Conservation (phyloP, 495 filamentous ascomycete species). For the Chaetomidium leptoderma region DNA sequence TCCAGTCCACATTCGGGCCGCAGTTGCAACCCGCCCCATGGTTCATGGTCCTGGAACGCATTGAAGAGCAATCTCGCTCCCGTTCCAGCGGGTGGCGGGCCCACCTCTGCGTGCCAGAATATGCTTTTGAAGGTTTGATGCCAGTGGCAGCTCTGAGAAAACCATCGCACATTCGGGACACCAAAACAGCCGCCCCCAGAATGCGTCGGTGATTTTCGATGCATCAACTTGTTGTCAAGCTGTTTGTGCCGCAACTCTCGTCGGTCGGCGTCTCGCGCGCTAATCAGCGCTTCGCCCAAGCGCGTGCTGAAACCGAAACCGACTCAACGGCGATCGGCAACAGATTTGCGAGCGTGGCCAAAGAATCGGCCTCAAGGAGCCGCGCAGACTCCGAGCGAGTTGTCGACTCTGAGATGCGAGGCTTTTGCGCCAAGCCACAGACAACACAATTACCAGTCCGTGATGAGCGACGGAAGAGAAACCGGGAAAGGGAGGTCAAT, state of each 20-base stretch:
- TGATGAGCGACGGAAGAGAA: too few relatives aligned
- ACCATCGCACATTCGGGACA: too few relatives aligned
- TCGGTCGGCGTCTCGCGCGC: not conserved
- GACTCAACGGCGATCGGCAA: not conserved
- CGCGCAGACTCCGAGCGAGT: too few relatives aligned
- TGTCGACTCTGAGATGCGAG: too few relatives aligned
- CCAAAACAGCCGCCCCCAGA: not conserved
- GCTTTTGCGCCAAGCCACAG: too few relatives aligned
- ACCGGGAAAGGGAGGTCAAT: too few relatives aligned
- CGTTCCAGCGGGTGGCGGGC: not conserved
- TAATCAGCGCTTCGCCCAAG: not conserved
- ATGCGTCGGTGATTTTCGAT: not conserved
- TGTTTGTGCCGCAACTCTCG: not conserved
- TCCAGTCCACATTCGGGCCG: not conserved
- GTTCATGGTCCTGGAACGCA: not conserved
- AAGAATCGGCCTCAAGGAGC: not conserved
- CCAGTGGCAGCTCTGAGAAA: not conserved
- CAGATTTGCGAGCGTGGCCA: not conserved
- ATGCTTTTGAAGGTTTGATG: not conserved
- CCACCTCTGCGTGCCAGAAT: not conserved
- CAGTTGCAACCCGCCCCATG: not conserved
- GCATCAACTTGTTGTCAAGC: not conserved
- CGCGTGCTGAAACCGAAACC: slow-evolving; percentile 8
- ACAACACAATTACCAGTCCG: too few relatives aligned
- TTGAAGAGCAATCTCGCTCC: slow-evolving; percentile 11